Conservation (phyloP, 2,329 filamentous ascomycete species). For the Thermothelomyces thermophilus region DNA sequence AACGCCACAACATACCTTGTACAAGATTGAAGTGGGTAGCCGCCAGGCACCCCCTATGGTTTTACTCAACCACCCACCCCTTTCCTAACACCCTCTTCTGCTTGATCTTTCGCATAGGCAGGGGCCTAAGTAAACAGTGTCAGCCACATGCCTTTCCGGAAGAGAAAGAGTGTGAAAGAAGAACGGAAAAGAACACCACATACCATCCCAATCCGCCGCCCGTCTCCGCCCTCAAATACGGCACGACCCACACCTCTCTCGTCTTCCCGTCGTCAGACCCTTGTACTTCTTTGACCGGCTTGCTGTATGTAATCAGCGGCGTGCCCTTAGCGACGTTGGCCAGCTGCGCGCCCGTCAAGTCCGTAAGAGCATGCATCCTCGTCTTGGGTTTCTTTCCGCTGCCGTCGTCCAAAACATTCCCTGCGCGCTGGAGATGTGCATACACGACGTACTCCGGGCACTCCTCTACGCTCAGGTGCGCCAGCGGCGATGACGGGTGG, state of each 20-base stretch:
- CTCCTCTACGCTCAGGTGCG: constrained; percentile 60
- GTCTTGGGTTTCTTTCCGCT: constrained; percentile 59
- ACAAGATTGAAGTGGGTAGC: too few species aligned
- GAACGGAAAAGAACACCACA: not conserved
- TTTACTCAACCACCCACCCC: constrained; percentile 64
- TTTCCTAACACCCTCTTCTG: constrained; percentile 67
- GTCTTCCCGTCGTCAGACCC: constrained; percentile 35
- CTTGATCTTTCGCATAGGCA: constrained; percentile 77
- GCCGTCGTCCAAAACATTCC: constrained; percentile 32
- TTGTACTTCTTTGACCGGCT: constrained; percentile 79
- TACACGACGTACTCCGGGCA: constrained; percentile 87
- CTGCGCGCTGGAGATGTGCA: constrained; percentile 69
- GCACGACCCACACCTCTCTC: constrained; percentile 78
- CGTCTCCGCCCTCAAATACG: constrained; percentile 65
- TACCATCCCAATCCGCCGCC: constrained; percentile 62
- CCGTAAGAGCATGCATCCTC: constrained; percentile 80
- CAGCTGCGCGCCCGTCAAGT: constrained; percentile 69
- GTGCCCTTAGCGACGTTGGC: constrained; percentile 76
- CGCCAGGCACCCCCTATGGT: too few species aligned
- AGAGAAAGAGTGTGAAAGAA: too few species aligned
- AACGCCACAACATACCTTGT: constrained; percentile 3
- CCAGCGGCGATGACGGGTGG: constrained; percentile 76
- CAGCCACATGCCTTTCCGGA: not conserved
- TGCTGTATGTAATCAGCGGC: constrained; percentile 74
- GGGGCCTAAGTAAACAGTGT: constrained; percentile 41